Evolutionary conservation across 495 filamentous ascomycete genomes (phyloP).

Genomic region (Sporormia fimetaria): DNA sequence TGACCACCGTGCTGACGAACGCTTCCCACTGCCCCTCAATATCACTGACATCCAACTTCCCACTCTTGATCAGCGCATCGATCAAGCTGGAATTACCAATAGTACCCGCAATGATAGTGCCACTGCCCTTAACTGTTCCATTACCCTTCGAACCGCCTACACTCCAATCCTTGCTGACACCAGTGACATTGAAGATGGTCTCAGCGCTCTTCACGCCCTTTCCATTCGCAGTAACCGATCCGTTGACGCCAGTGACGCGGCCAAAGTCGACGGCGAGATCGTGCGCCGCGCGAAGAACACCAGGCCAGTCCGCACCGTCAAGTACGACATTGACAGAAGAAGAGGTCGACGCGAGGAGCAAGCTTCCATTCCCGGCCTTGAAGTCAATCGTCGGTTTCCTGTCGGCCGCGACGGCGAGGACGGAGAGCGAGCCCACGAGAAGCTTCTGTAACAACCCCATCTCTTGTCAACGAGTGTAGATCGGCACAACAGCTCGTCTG

Average conservation of each 20-base stretch:
- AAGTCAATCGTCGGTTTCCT: conserved; percentile 48
- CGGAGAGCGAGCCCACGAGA: conserved; percentile 5
- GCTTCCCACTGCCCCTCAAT: conserved; percentile 60
- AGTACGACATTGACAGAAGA: conserved; percentile 40
- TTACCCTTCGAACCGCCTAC: conserved; percentile 8
- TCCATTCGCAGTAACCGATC: conserved; percentile 34
- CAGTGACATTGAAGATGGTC: conserved; percentile 33
- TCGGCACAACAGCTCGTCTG: no score
- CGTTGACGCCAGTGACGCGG: conserved; percentile 51
- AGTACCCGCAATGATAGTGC: conserved; percentile 59
- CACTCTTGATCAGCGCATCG: conserved; percentile 40
- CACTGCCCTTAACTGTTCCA: conserved; percentile 5
- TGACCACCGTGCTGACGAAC: conserved; percentile 49
- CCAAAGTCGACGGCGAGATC: conserved; percentile 63
- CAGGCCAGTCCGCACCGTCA: conserved; percentile 49
- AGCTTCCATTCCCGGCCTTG: conserved; percentile 26
- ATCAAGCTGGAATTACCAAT: conserved; percentile 53
- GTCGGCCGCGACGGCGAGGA: conserved; percentile 37
- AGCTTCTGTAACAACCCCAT: conserved; percentile 14
- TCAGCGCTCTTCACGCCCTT: conserved; percentile 31
- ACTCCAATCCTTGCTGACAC: conserved; percentile 22
- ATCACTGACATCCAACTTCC: conserved; percentile 44
- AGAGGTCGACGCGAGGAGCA: conserved; percentile 21
- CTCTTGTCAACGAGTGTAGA: no score
- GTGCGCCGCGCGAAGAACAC: conserved; percentile 54